phyloP scores from a whole-genome alignment of 1,284 basidiomycete species.

The Pyrrhoderma lamaoense region DNA sequence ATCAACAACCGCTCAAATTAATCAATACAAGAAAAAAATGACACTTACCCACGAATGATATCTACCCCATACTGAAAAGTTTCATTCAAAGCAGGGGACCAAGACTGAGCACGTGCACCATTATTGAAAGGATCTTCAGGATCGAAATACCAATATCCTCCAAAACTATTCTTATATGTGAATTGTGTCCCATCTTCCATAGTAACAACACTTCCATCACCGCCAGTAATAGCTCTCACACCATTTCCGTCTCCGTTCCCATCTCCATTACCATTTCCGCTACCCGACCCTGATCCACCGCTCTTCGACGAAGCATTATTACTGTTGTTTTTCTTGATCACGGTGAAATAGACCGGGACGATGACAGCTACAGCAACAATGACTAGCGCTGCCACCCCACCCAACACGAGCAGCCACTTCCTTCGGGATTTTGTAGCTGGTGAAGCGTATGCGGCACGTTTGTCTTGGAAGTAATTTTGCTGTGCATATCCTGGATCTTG shows the following conservation, averaged over 20 bases:
- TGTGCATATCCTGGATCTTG: constrained; percentile 25
- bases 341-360: constrained; percentile 52
- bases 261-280: constrained; percentile 17
- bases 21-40: neutral
- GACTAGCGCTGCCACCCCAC: constrained; percentile 35
- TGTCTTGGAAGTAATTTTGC: constrained; percentile 49
- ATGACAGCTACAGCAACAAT: constrained; percentile 43
- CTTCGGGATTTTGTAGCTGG: constrained; percentile 45
- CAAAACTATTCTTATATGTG: constrained; percentile 64
- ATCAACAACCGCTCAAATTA: neutral
- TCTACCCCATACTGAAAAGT: constrained; percentile 76
- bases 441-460: constrained; percentile 48
- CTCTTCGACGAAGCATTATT: constrained; percentile 19
- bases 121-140: constrained; percentile 77
- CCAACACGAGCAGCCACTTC: constrained; percentile 40
- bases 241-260: too few species aligned
- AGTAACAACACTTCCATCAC: constrained; percentile 58
- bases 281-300: constrained; percentile 16
- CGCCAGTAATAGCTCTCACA: constrained; percentile 43
- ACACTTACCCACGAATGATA: constrained; percentile 51
- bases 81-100: constrained; percentile 78
- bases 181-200: constrained; percentile 62
- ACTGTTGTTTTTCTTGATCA: constrained; percentile 35
- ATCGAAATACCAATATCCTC: constrained; percentile 59
- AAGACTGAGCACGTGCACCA: constrained; percentile 70